Base-by-base conservation (phyloP, 129 eudicot species). In the sunflower (Helianthus annuus) region DNA sequence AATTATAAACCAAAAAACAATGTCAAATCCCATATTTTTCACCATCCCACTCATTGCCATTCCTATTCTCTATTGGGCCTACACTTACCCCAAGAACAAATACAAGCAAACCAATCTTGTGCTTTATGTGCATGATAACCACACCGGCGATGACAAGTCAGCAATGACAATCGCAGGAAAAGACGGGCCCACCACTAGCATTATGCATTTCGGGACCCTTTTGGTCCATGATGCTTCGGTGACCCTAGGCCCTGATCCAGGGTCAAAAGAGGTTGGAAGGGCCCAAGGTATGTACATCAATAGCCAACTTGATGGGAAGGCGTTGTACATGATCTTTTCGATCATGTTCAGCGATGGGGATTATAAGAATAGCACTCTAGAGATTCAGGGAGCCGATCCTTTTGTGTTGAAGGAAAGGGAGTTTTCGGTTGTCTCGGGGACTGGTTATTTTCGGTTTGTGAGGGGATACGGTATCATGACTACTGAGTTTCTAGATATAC, bases 281-380 rank as follows among this genome's bases (percentile, higher is more conserved):
- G 90, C 90, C 36, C 86, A 83, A 68, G 87, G 91, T 17, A 69
- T 86, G 87, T 86, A 85, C 74, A 66, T 86, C 38, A 86, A 86
- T 10, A 77, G 85, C 29, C 91, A 86, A n/a, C 34, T 83, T 11
- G 85, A 86, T 67, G 91, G 91, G 45, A 83, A 77, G 73, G 87
- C 81, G 11, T 36, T 83, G 68, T 83, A 69, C 70, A 27, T 86
- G 77, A 77, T 78, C 5, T 86, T 86, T 73, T 86, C 91, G 7
- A 60, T 86, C 63, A 71, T 83, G 51, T 86, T 86, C 46, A 83
- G 73, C 15, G 77, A 80, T 16, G 91, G 87, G 48, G 77, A 80
- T 15, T 86, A 69, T 10, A 86, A 86, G 59, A 87, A 87, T 14
- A 86, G 87, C 76, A 83, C 77, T 1, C 34, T 86, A 72, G 91